A percentile compares a stretch with the other conserved stretches of the same genome.
Conservation (phyloP, 768 basidiomycete species). For the Psilocybe cyanescens region DNA sequence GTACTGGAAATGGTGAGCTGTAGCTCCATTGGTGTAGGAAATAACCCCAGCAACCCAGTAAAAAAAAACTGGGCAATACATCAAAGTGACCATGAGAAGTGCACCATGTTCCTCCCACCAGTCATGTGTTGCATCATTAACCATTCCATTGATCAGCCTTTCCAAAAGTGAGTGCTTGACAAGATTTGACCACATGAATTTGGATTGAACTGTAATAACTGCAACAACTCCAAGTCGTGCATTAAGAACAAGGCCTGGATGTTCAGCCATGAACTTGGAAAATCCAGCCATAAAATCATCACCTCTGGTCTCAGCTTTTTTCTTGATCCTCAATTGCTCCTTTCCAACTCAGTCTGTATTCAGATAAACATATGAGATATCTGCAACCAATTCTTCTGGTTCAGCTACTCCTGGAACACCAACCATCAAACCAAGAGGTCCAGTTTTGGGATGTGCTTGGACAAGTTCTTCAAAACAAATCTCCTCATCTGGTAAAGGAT, state of each 20-base stretch:
- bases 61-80: constrained; percentile 26
- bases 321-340: constrained; percentile 14
- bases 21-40: constrained; percentile 32
- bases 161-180: constrained; percentile 22
- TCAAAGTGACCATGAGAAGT: constrained; percentile 34
- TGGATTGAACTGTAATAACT: constrained; percentile 30
- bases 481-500: constrained; percentile 12
- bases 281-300: constrained; percentile 4
- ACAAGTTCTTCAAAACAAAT: constrained; percentile 13
- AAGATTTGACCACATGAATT: constrained; percentile 31
- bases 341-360: constrained; percentile 22
- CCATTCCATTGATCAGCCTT: constrained; percentile 33
- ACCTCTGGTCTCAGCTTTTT: not conserved
- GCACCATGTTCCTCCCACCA: constrained; percentile 29
- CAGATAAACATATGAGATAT: constrained; percentile 22
- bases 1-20: constrained; percentile 28
- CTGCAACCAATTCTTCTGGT: constrained; percentile 26
- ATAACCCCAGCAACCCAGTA: constrained; percentile 38
- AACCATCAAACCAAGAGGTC: constrained; percentile 21
- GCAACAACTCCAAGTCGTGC: constrained; percentile 8
- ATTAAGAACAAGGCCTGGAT: constrained; percentile 23
- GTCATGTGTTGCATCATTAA: constrained; percentile 40
- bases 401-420: constrained; percentile 24
- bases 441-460: constrained; percentile 13
- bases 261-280: not conserved